Percentiles rank a stretch among this genome's conserved stretches.
phyloP scores from a whole-genome alignment of 306 rosid species.

The Acacia melanoxylon region DNA sequence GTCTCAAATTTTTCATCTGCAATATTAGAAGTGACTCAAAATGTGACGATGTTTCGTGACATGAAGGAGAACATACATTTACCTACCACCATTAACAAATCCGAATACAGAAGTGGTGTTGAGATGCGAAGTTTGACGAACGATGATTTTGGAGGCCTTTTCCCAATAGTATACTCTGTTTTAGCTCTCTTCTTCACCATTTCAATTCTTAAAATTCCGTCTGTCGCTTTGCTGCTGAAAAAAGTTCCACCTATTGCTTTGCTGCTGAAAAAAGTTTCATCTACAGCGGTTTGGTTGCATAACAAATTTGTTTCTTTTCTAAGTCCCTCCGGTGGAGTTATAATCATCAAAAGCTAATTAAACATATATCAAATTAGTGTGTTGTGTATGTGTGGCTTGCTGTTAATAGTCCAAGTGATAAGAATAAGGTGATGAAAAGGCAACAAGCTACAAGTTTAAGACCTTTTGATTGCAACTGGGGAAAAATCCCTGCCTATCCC shows the following conservation, averaged over 20 bases:
- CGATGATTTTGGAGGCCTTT: neutral
- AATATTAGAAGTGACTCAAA: slow-evolving; percentile 40
- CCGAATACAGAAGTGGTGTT: neutral
- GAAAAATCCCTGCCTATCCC: neutral
- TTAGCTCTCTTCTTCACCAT: neutral
- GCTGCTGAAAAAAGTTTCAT: too few relatives aligned
- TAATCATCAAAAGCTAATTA: too few relatives aligned
- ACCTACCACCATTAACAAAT: neutral
- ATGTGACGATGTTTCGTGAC: neutral
- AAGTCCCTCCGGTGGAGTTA: too few relatives aligned
- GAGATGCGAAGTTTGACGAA: neutral
- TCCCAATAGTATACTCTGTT: neutral
- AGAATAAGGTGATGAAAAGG: neutral
- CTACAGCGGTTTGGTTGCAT: too few relatives aligned
- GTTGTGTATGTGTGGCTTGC: neutral
- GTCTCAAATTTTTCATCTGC: slow-evolving; percentile 41
- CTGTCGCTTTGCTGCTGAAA: too few relatives aligned
- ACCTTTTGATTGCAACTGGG: neutral
- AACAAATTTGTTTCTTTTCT: too few relatives aligned
- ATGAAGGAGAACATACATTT: neutral
- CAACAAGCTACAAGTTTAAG: too few relatives aligned
- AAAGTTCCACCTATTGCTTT: too few relatives aligned
- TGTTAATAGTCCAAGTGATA: neutral
- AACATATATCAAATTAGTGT: neutral
- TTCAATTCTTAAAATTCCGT: neutral